Evolutionary conservation across 2,329 filamentous ascomycete genomes (phyloP), one percentile per base, ranked within the genome.

Genomic region (Beauveria rudraprayagi): DNA sequence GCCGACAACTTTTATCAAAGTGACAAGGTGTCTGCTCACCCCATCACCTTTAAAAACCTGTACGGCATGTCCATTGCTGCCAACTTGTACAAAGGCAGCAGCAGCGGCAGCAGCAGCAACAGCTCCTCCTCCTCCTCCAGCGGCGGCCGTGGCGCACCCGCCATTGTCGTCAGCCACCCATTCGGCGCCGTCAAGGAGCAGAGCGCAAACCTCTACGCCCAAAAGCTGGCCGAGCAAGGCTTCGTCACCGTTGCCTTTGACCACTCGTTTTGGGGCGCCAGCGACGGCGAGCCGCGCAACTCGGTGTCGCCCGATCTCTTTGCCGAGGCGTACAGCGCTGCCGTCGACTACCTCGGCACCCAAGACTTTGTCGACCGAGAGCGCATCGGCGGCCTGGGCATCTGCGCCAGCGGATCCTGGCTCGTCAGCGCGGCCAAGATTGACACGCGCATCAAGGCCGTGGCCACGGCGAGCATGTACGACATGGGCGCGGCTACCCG

Each of bases 361-460:
- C 65, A 66, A 48, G 47, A 60, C 22, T 68, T 65, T 43, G 63
- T 72, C 44, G 65, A 71, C 50, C 66, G 66, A 34, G 66, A 68
- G 63, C 68, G 68, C 6, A 72, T 72, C 50, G 70, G 70, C 26
- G 70, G 47, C 22, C 52, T 71, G 16, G 70, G 70, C 14, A 70
- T 72, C 55, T 72, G 70, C 44, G 70, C 67, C 40, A 71, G 70
- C 44, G 70, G 69, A 28, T 66, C 64, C 5, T 72, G 67, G 46
- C 57, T 71, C 9, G 69, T 75, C 63, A 71, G 70, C 60, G 73
- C 73, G 0, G 72, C 73, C 3, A 73, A 74, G 61, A 69, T 73
- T 17, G 63, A 70, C 63, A 58, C 65, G 0, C 70, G 69, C 7
- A 26, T 48, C 46, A 48, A 26, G 46, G 46, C 46, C 24, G 7